Evolutionary conservation across 495 filamentous ascomycete genomes (phyloP).

Genomic region (Lichina pygmaea): DNA sequence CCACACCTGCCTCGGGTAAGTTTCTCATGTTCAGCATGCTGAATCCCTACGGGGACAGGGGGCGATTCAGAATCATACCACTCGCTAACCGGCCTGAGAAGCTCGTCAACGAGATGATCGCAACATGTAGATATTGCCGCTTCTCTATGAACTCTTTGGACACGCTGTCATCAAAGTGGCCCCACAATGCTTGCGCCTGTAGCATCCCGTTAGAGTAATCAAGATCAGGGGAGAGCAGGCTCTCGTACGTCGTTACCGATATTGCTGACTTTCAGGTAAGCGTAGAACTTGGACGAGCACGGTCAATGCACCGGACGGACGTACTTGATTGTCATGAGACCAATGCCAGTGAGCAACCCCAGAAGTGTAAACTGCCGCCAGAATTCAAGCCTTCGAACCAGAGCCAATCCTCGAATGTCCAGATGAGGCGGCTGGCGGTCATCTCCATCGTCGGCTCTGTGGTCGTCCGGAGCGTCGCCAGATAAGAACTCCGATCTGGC

Average conservation of each 20-base stretch:
- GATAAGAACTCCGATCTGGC: neutral
- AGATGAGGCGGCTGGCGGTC: constrained; percentile 35
- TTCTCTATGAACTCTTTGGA: constrained; percentile 48
- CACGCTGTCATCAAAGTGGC: constrained; percentile 49
- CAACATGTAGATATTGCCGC: constrained; percentile 77
- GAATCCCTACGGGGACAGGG: neutral
- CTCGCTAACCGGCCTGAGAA: constrained; percentile 59
- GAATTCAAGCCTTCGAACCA: constrained; percentile 57
- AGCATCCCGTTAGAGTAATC: constrained; percentile 2
- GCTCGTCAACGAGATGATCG: constrained; percentile 62
- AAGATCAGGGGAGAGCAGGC: neutral
- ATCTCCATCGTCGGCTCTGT: constrained; percentile 19
- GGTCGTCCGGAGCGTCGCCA: constrained; percentile 13
- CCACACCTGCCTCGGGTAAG: constrained; percentile 29
- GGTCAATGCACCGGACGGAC: constrained; percentile 10
- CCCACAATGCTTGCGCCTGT: constrained; percentile 46
- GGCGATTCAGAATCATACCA: constrained; percentile 18
- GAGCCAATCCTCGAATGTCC: constrained; percentile 71
- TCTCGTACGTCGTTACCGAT: constrained; percentile 62
- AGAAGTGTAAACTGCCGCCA: constrained; percentile 73
- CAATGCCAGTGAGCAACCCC: constrained; percentile 72
- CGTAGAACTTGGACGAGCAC: neutral
- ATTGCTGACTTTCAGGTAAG: constrained; percentile 35
- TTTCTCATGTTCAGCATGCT: neutral
- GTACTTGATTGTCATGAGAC: constrained; percentile 97